Conservation (phyloP, 257 asterid genomes). For the Capsicum baccatum region DNA sequence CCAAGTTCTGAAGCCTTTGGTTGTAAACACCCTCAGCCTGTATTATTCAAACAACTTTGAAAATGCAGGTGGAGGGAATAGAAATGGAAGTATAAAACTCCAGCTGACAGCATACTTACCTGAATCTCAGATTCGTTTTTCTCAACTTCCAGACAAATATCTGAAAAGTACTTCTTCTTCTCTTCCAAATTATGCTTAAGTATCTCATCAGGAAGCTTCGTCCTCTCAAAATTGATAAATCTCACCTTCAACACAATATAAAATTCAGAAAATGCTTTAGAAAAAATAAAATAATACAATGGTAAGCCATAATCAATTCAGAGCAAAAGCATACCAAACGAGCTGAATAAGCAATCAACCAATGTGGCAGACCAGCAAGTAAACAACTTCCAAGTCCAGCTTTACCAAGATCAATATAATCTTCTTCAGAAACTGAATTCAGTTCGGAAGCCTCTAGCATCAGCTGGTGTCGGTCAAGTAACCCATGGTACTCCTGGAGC, state of each 20-base stretch:
- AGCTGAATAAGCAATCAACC: slow-evolving; percentile 95
- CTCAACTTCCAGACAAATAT: slow-evolving; percentile 79
- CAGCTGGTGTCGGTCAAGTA: slow-evolving; percentile 81
- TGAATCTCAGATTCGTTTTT: slow-evolving; percentile 96
- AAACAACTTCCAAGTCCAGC: slow-evolving; percentile 99
- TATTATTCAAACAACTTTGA: slow-evolving; percentile 31
- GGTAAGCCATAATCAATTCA: slow-evolving; percentile 6
- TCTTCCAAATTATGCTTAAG: slow-evolving; percentile 89
- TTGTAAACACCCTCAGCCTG: slow-evolving; percentile 99
- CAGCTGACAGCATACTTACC: slow-evolving; percentile 48
- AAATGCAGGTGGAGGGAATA: background rate
- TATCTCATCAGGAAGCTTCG: slow-evolving; percentile 80
- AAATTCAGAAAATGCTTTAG: slow-evolving; percentile 31
- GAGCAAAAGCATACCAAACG: slow-evolving; percentile 65
- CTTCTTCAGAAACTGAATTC: slow-evolving; percentile 93
- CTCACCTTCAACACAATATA: slow-evolving; percentile 71
- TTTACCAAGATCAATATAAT: slow-evolving; percentile 82
- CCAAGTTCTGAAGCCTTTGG: slow-evolving; percentile 96
- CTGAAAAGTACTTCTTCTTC: slow-evolving; percentile 85
- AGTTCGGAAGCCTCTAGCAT: slow-evolving; percentile 94
- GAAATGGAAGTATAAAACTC: background rate
- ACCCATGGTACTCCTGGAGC: slow-evolving; percentile 82
- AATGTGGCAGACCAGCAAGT: slow-evolving; percentile 96
- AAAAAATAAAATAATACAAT: background rate
- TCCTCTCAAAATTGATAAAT: slow-evolving; percentile 95